Base-by-base conservation (phyloP, 139 green algal genomes). In the Dunaliella sp. region DNA sequence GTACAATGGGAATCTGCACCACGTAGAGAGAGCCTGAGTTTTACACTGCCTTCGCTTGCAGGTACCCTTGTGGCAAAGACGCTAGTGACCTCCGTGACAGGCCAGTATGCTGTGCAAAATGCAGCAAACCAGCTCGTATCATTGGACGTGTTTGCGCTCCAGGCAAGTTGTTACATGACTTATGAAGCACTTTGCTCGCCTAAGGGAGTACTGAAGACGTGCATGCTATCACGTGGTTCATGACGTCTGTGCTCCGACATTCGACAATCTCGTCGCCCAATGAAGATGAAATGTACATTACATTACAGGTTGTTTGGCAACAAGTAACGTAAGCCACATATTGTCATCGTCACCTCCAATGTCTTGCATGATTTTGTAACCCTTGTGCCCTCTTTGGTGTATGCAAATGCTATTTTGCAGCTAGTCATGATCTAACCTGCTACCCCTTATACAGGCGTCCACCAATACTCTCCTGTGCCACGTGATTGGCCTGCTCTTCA, bases 141-240 rank as follows among this genome's bases (percentile, higher is more conserved):
- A 0, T 90, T 99, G 32, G 96, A 99, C 82, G 94, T 98, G 3
- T 99, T 99, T 87, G 91, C 95, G 33, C 90, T 99, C 28, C 95
- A 98, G 94, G 95, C 96, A 65, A 0, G 88, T 30, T 78, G 73
- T 33, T 3, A 78, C 7, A 78, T 78, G 7, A 22, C 16, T 36
- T 78, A 78, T 16, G 73, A 36, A 22, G 7, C 73, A 7, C 48
- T 57, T 82, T n/a, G n/a, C n/a, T n/a, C n/a, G n/a, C n/a, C n/a
- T n/a, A n/a, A n/a, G n/a, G n/a, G n/a, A n/a, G n/a, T n/a, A n/a
- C n/a, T n/a, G n/a, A n/a, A n/a, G n/a, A n/a, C n/a, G n/a, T n/a
- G n/a, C n/a, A n/a, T n/a, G n/a, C n/a, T n/a, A n/a, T n/a, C n/a
- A n/a, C n/a, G n/a, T n/a, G n/a, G n/a, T n/a, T n/a, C n/a, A n/a